These are phyloP conservation scores for Kluyveromyces siamensis DNA, from an alignment of 805 yeast genomes.

Conservation along the genomic window DNA sequence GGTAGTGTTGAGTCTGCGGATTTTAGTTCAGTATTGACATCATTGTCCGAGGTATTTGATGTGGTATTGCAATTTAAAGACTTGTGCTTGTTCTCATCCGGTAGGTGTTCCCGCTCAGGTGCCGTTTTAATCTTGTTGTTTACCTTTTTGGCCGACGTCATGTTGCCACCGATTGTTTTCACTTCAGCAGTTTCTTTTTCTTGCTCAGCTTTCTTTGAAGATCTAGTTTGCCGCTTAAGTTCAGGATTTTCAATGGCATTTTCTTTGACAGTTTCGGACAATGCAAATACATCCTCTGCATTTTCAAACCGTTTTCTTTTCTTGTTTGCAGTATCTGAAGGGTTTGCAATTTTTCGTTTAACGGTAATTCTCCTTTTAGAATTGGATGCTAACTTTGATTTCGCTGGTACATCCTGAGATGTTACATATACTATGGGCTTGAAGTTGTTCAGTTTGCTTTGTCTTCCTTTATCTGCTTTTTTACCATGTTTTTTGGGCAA, in stretches of 20 bases:
- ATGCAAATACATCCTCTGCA: neutral
- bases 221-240: neutral
- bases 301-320: neutral
- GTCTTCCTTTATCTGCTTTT: constrained; percentile 6
- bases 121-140: neutral
- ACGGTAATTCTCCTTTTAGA: neutral
- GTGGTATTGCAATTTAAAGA: neutral
- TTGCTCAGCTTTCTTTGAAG: neutral
- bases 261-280: neutral
- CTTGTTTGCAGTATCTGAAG: constrained; percentile 1
- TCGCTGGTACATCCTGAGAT: constrained; percentile 10
- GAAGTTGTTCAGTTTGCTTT: constrained; percentile 12
- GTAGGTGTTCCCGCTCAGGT: neutral
- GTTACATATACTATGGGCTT: constrained; percentile 13
- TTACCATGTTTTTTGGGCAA: constrained; percentile 1
- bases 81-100: neutral
- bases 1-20: neutral
- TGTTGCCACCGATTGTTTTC: too few relatives aligned
- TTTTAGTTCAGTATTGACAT: neutral
- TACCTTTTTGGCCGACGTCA: neutral
- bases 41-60: neutral
- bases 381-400: neutral
- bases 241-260: neutral
- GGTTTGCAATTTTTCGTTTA: constrained; percentile 1
- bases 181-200: neutral